These are phyloP conservation scores for Suillus occidentalis DNA, from an alignment of 768 basidiomycete species.

Conservation along the genomic window DNA sequence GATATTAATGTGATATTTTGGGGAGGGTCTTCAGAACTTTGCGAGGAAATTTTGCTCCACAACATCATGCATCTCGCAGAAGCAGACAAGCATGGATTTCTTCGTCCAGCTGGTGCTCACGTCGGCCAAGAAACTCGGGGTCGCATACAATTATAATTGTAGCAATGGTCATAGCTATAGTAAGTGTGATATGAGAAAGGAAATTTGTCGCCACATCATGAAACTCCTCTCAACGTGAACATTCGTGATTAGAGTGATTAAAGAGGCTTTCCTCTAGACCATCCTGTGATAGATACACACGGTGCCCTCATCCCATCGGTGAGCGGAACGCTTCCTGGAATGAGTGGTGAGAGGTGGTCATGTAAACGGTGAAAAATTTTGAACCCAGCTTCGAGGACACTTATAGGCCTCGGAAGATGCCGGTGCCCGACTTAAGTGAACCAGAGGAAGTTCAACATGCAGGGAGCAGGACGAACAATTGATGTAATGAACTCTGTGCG, in stretches of 20 bases:
- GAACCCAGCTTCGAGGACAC: not conserved
- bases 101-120: not conserved
- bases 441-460: too few species aligned
- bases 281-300: conserved; percentile 39
- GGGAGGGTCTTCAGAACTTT: too few species aligned
- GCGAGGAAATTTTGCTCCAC: too few species aligned
- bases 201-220: conserved; percentile 73
- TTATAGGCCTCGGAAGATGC: conserved; percentile 6
- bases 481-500: not conserved
- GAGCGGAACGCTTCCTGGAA: conserved; percentile 62
- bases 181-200: not conserved
- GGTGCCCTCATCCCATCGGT: conserved; percentile 44
- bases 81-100: not conserved
- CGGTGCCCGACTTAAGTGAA: not conserved
- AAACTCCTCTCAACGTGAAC: conserved; percentile 80
- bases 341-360: conserved; percentile 46
- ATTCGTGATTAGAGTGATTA: conserved; percentile 83
- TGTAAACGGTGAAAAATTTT: conserved; percentile 34
- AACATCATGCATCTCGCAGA: not conserved
- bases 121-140: not conserved
- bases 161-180: not conserved
- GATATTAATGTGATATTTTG: not conserved
- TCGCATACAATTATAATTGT: not conserved
- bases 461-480: too few species aligned
- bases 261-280: conserved; percentile 60